Base-by-base conservation (phyloP, 2,329 filamentous ascomycete genomes). In the Beauveria pseudobassiana region DNA sequence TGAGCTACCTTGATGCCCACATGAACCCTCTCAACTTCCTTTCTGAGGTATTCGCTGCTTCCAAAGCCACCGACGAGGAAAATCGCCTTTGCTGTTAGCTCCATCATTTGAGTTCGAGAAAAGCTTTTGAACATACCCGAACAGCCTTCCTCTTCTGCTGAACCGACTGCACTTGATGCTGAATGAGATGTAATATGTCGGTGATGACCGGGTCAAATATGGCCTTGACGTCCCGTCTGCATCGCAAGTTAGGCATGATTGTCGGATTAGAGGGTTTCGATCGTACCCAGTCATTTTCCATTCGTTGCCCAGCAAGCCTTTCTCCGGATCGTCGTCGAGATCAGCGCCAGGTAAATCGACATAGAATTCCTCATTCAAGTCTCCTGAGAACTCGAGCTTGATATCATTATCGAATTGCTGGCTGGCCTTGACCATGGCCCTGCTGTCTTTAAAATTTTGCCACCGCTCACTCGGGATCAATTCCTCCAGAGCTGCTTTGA, bases 31-130 rank as follows among this genome's bases (percentile, higher is more conserved):
- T 70, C 53, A 7, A 76, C 59, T 2, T 67, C 66, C 8, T 65
- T 63, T 53, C 68, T 71, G 9, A 77, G 71, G 62, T 74, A 76
- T 18, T 69, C 68, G 3, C 70, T 76, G 3, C 68, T 63, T 1
- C 75, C 75, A 40, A 77, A 74, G 0, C 75, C 75, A 1, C 75
- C 74, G 0, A 77, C 75, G 0, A 77, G 68, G 10, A 76, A 61
- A 5, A 77, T 73, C 0, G 71, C 58, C 63, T 65, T 20, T 5
- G 5, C 45, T 24, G 45, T 46, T 46, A 46, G 45, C 16, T 5
- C 8, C 5, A 9, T 43, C 7, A n/a, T 43, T 10, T 1, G 3
- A 12, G 10, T 34, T 43, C 2, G 40, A 2, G 16, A 7, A n/a
- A 9, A 9, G 40, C 18, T 7, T 1, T 50, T 3, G 49, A 38